A percentile compares a stretch with the other conserved stretches of the same genome.
Conservation (phyloP, 805 yeast genomes). For the Lachancea dasiensis region DNA sequence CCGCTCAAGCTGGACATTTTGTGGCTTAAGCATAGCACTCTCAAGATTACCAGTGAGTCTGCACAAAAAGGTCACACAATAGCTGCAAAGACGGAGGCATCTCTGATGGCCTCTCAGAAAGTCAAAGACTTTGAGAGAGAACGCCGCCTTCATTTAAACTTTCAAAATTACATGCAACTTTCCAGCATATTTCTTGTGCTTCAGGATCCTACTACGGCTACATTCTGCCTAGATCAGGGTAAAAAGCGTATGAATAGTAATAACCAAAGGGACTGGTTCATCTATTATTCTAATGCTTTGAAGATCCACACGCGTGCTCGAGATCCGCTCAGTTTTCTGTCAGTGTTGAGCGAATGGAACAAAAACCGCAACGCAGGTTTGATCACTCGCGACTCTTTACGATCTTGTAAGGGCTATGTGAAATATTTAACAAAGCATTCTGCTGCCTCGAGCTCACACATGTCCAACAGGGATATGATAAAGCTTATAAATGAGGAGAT, state of each 20-base stretch:
- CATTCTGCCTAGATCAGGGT: conserved; percentile 8
- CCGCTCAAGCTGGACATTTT: conserved; percentile 24
- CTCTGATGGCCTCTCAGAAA: conserved; percentile 3
- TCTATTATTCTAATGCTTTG: conserved; percentile 20
- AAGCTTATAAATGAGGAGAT: conserved; percentile 15
- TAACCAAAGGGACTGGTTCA: conserved; percentile 18
- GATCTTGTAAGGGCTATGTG: conserved; percentile 20
- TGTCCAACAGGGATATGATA: conserved; percentile 1
- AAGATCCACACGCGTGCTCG: conserved; percentile 15
- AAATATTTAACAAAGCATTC: conserved; percentile 17
- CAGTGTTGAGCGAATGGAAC: conserved; percentile 23
- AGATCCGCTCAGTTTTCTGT: conserved; percentile 13
- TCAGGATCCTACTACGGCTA: conserved; percentile 14
- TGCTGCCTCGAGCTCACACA: neutral
- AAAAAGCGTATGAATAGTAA: conserved; percentile 9
- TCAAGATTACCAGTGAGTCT: conserved; percentile 5
- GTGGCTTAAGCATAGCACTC: conserved; percentile 18
- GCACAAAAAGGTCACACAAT: neutral
- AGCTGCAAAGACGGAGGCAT: conserved; percentile 3
- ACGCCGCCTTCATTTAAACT: conserved; percentile 13
- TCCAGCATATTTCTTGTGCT: conserved; percentile 15
- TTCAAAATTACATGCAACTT: conserved; percentile 24
- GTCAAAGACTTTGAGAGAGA: conserved; percentile 16
- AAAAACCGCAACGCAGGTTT: conserved; percentile 15
- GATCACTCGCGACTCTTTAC: conserved; percentile 17